These are phyloP conservation scores for Digitaria exilis DNA, from an alignment of 202 grass and related monocot species.

Conservation along the genomic window DNA sequence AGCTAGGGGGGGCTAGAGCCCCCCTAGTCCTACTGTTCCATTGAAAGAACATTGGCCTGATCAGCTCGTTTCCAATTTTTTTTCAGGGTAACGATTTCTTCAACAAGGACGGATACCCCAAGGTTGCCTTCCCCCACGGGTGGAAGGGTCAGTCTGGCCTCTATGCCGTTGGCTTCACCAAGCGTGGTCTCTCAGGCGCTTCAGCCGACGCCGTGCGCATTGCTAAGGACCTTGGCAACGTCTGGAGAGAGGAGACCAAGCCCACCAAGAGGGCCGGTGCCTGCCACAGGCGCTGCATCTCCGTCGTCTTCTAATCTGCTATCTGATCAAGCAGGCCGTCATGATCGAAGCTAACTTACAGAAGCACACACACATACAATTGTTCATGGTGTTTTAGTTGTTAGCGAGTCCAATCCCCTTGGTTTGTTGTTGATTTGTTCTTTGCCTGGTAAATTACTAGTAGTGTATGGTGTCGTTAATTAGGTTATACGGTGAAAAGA, in stretches of 20 bases:
- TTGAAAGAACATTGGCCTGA: conserved; percentile 23
- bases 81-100: conserved; percentile 68
- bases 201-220: conserved; percentile 73
- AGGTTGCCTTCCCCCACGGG: conserved; percentile 57
- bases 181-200: conserved; percentile 61
- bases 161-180: conserved; percentile 87
- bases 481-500: conserved; percentile 44
- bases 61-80: neutral
- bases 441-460: conserved; percentile 9
- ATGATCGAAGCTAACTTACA: conserved; percentile 25
- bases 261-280: conserved; percentile 53
- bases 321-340: neutral
- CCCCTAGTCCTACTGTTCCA: too few relatives aligned
- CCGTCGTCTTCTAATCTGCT: conserved; percentile 65
- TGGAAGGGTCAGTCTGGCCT: conserved; percentile 76
- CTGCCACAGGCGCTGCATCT: conserved; percentile 77
- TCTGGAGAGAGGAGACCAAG: conserved; percentile 82
- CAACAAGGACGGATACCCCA: conserved; percentile 81
- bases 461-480: conserved; percentile 16
- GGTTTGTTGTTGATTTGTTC: conserved; percentile 56
- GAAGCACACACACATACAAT: conserved; percentile 21
- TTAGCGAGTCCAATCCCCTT: conserved; percentile 41
- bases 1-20: too few relatives aligned
- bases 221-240: conserved; percentile 52
- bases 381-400: conserved; percentile 20